A percentile compares a stretch with the other conserved stretches of the same genome.
Conservation (phyloP, 1,139 yeast species). For the Debaryomyces nepalensis region DNA sequence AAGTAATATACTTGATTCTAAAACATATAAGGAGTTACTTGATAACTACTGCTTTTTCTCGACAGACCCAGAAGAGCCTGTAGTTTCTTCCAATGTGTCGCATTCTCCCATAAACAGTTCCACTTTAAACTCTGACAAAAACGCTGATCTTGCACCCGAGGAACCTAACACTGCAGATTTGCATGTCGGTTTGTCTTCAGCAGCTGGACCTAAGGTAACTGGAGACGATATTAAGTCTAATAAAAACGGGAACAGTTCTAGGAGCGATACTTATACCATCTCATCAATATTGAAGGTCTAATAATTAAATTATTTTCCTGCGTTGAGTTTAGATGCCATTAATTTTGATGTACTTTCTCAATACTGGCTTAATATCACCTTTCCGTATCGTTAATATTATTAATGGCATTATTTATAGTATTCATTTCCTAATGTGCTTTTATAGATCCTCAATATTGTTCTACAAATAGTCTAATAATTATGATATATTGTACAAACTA, state of each 20-base stretch:
- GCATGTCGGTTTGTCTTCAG: not conserved
- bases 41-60: constrained; percentile 72
- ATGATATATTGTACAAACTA: not conserved
- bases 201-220: not conserved
- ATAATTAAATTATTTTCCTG: not conserved
- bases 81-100: not conserved
- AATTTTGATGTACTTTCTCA: no score
- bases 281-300: constrained; percentile 15
- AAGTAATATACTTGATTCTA: constrained; percentile 47
- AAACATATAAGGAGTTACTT: constrained; percentile 67
- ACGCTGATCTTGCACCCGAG: not conserved
- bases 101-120: not conserved
- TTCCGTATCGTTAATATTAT: no score
- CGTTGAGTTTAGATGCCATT: not conserved
- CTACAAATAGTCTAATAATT: constrained; percentile 2
- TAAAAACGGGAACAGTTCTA: not conserved
- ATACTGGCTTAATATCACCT: no score
- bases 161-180: not conserved
- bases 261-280: constrained; percentile 10
- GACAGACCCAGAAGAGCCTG: not conserved
- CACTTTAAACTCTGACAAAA: not conserved
- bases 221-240: not conserved
- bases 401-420: no score
- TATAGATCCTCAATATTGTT: not conserved
- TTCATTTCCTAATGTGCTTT: not conserved